Conservation (phyloP, 306 rosid genomes). For the Parietaria judaica region DNA sequence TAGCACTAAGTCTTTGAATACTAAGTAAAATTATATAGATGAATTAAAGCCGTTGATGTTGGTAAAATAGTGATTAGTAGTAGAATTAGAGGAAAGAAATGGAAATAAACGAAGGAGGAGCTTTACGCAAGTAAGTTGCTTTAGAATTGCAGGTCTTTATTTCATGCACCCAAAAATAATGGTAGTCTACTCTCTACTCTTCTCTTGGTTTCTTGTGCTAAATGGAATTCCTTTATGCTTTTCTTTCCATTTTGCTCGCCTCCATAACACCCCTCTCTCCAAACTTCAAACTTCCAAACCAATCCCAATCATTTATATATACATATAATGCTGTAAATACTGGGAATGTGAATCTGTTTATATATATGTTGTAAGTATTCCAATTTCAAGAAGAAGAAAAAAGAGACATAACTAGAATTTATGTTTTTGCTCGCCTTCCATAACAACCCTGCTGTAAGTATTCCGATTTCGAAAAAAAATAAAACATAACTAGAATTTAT, state of each 20-base stretch:
- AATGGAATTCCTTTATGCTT: slow-evolving; percentile 66
- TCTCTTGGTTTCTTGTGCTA: slow-evolving; percentile 55
- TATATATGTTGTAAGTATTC: too few relatives aligned
- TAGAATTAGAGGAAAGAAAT: slow-evolving; percentile 2
- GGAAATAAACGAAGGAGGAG: slow-evolving; percentile 26
- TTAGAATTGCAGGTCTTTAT: slow-evolving; percentile 65
- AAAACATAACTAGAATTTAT: too few relatives aligned
- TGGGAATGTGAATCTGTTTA: too few relatives aligned
- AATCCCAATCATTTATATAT: slow-evolving; percentile 6
- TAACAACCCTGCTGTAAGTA: too few relatives aligned
- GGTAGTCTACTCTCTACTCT: slow-evolving; percentile 6
- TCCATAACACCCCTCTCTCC: slow-evolving; percentile 21
- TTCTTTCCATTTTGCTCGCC: slow-evolving; percentile 32
- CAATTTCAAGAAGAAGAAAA: too few relatives aligned
- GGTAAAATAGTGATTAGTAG: too few relatives aligned
- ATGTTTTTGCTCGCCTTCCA: too few relatives aligned
- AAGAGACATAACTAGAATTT: too few relatives aligned
- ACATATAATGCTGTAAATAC: neutral
- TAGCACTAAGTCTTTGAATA: too few relatives aligned
- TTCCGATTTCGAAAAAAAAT: too few relatives aligned
- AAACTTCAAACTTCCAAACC: slow-evolving; percentile 34
- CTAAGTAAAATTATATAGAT: too few relatives aligned
- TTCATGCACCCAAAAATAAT: slow-evolving; percentile 28
- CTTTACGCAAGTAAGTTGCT: slow-evolving; percentile 39
- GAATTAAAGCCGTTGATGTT: too few relatives aligned